Evolutionary conservation across 83 land plant genomes (phyloP).

Genomic region (Picea abies): DNA sequence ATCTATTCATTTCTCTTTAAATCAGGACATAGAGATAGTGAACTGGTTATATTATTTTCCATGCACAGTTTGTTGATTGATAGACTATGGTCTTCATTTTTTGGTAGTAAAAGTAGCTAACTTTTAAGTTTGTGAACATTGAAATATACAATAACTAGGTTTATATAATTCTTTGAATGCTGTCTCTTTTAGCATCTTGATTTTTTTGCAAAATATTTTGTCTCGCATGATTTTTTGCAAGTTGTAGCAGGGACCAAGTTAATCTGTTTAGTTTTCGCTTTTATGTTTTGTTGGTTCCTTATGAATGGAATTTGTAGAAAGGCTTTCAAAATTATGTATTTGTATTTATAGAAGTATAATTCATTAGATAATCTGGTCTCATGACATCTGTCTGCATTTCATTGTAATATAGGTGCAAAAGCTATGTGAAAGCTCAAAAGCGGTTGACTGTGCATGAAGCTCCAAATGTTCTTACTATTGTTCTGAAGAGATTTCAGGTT

Average conservation of each 20-base stretch:
- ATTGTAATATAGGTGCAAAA: constrained; percentile 40
- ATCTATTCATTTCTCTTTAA: no score
- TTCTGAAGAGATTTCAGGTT: constrained; percentile 69
- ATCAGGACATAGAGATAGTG: no score
- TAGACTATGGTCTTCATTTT: no score
- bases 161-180: no score
- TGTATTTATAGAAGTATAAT: background rate
- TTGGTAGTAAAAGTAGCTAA: no score
- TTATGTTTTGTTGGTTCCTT: background rate
- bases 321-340: background rate
- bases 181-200: background rate
- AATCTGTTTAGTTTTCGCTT: background rate
- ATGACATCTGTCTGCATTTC: background rate
- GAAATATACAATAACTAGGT: no score
- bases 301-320: background rate
- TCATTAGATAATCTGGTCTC: background rate
- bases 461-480: constrained; percentile 63
- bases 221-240: background rate
- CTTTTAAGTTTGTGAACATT: no score
- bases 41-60: no score
- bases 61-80: no score
- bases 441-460: constrained; percentile 59
- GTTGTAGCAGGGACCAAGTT: background rate
- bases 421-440: constrained; percentile 59
- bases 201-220: background rate